Base-by-base conservation (phyloP, 1,139 yeast genomes). In the Scheffersomyces segobiensis region DNA sequence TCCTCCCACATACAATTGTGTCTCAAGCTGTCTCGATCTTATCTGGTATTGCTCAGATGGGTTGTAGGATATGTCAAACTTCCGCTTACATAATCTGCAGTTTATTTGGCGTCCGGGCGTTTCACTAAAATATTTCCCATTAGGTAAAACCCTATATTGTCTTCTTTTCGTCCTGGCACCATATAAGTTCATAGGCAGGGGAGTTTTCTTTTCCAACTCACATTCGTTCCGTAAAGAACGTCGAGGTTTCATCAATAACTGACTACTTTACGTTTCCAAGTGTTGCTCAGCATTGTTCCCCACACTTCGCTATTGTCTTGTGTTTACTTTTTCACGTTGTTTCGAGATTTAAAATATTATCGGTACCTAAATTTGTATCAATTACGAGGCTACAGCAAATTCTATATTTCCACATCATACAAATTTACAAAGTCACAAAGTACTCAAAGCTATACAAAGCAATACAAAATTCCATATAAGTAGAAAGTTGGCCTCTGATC, bases 81-180 rank as follows among this genome's bases (percentile, higher is more conserved):
- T 12, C 42, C 42, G 42, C 42, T 32, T 32, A 32, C 42, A 32
- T 32, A 32, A 32, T 7, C 42, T 32, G 42, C 32, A 32, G 3
- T 12, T 32, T 10, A 32, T 12, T 32, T 32, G 42, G 42, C 8
- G n/a, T 20, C 50, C 7, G 20, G 26, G 50, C 50, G 50, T 48
- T 48, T 48, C 50, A 48, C n/a, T n/a, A 48, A 48, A 48, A 48
- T 48, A 48, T 48, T 48, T 24, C 50, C 50, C 50, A 48, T 48
- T 48, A 17, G 24, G 50, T 20, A 20, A 48, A 48, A 48, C 42
- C 17, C 42, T 14, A 32, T 32, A 32, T 32, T 32, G 42, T 32
- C 42, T 32, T 32, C 42, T 32, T 32, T 32, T 32, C 42, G 8
- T 10, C 17, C 42, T 32, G 42, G 17, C 17, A 32, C 42, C 42